phyloP scores from a whole-genome alignment of 148 eudicot genomes.

The Cornus kousa region DNA sequence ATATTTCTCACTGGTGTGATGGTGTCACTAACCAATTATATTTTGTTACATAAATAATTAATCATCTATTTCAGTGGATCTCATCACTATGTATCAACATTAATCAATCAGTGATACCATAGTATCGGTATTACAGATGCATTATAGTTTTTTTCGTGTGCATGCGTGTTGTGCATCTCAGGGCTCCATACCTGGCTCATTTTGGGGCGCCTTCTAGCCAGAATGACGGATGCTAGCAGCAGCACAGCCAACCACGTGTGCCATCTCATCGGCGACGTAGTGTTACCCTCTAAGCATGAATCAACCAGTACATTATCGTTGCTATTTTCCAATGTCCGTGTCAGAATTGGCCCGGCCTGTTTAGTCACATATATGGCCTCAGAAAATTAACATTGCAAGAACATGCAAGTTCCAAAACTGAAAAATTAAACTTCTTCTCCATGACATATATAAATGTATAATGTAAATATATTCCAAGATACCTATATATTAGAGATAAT shows the following conservation, averaged over 20 bases:
- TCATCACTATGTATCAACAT: too few relatives aligned
- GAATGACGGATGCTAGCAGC: constrained; percentile 69
- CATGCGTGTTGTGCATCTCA: background rate
- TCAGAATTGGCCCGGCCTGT: constrained; percentile 66
- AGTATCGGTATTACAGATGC: too few relatives aligned
- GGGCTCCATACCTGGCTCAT: constrained; percentile 65
- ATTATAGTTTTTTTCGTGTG: too few relatives aligned
- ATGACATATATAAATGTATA: too few relatives aligned
- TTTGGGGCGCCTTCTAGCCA: constrained; percentile 52
- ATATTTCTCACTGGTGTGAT: too few relatives aligned
- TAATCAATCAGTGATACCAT: too few relatives aligned
- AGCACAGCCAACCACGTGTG: constrained; percentile 60
- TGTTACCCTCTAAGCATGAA: constrained; percentile 45
- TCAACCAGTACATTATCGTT: constrained; percentile 48
- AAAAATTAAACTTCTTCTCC: background rate
- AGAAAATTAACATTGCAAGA: background rate
- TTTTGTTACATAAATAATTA: too few relatives aligned
- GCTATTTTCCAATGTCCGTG: constrained; percentile 62
- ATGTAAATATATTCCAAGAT: too few relatives aligned
- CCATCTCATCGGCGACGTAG: constrained; percentile 46
- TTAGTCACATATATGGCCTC: background rate
- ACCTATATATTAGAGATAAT: too few relatives aligned
- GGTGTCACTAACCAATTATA: too few relatives aligned
- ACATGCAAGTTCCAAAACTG: background rate
- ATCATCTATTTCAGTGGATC: too few relatives aligned